Conservation (phyloP, 2,329 filamentous ascomycete species). For the Myriangium duriaei region DNA sequence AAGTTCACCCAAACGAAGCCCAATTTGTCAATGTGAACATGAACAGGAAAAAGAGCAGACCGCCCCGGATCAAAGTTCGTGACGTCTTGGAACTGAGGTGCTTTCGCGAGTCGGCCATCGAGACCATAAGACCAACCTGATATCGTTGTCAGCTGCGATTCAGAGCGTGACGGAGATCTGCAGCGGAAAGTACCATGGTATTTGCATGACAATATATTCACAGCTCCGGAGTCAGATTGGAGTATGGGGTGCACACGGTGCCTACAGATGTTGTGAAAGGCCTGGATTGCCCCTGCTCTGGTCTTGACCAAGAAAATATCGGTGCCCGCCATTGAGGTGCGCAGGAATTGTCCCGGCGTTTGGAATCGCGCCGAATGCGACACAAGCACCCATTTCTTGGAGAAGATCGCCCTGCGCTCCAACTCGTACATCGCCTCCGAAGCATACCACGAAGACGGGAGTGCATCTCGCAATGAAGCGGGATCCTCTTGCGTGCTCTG, state of each 20-base stretch:
- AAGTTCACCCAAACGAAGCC: conserved; percentile 50
- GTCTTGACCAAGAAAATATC: conserved; percentile 14
- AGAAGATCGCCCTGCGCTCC: conserved; percentile 32
- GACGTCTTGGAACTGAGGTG: conserved; percentile 45
- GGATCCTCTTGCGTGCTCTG: no score
- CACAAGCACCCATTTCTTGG: conserved; percentile 23
- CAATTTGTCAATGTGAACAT: conserved; percentile 40
- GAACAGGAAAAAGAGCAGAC: conserved; percentile 44
- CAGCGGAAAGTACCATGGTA: no score
- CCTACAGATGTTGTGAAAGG: no score
- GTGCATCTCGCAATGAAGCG: no score
- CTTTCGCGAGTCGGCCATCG: conserved; percentile 45
- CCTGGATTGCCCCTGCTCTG: conserved; percentile 18
- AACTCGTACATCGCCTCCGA: conserved; percentile 31
- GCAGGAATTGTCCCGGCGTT: conserved; percentile 16
- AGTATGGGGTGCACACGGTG: no score
- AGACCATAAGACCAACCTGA: conserved; percentile 51
- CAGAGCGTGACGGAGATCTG: no score
- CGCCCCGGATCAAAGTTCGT: conserved; percentile 43
- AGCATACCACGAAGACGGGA: conserved; percentile 33
- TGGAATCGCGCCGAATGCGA: conserved; percentile 19
- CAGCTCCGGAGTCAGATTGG: no score
- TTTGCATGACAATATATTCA: no score
- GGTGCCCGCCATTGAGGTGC: conserved; percentile 14
- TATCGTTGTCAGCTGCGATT: no score